phyloP scores from a whole-genome alignment of 441 rosid species.

The Erodium chrysanthum region DNA sequence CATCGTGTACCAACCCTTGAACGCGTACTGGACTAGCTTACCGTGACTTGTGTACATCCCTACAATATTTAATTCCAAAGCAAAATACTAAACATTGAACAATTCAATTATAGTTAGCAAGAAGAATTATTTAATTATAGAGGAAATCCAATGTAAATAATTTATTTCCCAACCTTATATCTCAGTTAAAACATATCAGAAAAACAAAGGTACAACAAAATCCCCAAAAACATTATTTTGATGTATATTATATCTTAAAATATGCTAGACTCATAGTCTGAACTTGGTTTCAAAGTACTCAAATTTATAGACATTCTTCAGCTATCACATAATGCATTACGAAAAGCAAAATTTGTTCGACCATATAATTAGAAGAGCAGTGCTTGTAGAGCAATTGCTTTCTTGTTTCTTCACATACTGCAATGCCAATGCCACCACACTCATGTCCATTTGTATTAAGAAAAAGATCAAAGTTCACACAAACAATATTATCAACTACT shows the following conservation, averaged over 20 bases:
- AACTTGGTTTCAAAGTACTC: neutral
- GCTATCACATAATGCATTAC: neutral
- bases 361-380: neutral
- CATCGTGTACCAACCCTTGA: too few species aligned
- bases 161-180: neutral
- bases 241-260: neutral
- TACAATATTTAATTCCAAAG: neutral
- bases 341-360: neutral
- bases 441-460: neutral
- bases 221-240: neutral
- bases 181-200: neutral
- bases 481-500: conserved; percentile 2
- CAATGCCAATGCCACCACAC: neutral
- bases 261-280: neutral
- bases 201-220: too few species aligned
- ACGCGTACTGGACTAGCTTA: neutral
- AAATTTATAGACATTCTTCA: neutral
- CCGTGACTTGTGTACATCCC: neutral
- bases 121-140: too few species aligned
- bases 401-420: neutral
- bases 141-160: neutral
- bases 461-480: neutral
- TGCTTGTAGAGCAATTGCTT: neutral
- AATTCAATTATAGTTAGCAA: neutral
- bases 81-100: conserved; percentile 2